Base-by-base conservation (phyloP, 2,329 filamentous ascomycete species). In the Aspergillus nomiae region DNA sequence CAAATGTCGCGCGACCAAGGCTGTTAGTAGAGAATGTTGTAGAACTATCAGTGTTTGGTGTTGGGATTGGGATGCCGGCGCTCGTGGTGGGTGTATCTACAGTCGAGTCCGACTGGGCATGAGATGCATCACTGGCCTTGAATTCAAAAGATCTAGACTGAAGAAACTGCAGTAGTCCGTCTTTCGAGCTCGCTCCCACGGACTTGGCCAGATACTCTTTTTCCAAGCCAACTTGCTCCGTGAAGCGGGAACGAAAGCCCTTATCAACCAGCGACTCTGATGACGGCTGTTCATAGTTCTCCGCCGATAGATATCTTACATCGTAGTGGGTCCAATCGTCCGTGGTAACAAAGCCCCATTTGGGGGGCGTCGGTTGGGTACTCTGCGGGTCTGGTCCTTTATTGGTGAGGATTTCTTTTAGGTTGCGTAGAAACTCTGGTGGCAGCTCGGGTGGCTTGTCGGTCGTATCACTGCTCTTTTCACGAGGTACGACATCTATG, bases 221-320 rank as follows among this genome's bases (percentile, higher is more conserved):
- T 48, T 72, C 70, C 19, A 68, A 67, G 19, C 63, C 63, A 28
- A 68, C 62, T 57, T 68, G 70, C 64, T 80, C 74, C 8, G 73
- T 74, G 59, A 80, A 81, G 32, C 70, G 73, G 8, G 69, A 63
- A 4, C 78, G 76, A 62, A 81, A 81, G 54, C 75, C 72, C 34
- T 71, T 74, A 19, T 77, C 73, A 12, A 80, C 76, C 3, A 81
- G 71, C n/a, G 71, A 63, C 26, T 54, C 53, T 5, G 58, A 45
- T 3, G 66, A 61, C 34, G 65, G 62, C 58, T 67, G 65, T 24
- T 62, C 63, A 61, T 66, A 65, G 65, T 68, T 69, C 58, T 66
- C 66, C 14, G 57, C 45, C 24, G 46, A 65, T 45, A 68, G 65
- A 54, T 63, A 65, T 46, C 64, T 59, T 26, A 59, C 63, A 64